Base-by-base conservation (phyloP, 2,329 filamentous ascomycete species). In the Fusarium nematophilum region DNA sequence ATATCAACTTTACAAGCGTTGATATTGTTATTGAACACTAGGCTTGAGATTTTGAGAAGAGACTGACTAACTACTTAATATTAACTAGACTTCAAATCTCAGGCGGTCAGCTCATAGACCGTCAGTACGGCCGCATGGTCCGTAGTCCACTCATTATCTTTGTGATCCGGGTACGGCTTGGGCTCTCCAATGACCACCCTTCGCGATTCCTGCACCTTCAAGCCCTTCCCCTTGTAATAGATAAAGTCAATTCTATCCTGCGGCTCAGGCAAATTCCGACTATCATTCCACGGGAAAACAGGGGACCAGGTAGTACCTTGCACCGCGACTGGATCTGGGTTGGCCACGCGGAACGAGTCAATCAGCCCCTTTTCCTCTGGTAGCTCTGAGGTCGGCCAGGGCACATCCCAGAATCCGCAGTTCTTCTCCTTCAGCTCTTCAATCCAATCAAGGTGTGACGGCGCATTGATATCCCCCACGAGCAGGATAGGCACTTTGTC, bases 161-260 rank as follows among this genome's bases (percentile, higher is more conserved):
- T 43, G 34, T 77, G 69, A 46, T 75, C 57, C 1, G 77, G 77
- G 39, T 67, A 48, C 3, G 73, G 59, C 43, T 63, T 69, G 0
- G 76, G 76, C 2, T 69, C 61, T 3, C 77, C 77, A 0, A 73
- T 69, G 1, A 79, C 63, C 1, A 73, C 17, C 0, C 61, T 62
- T 6, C 68, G 56, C 1, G 76, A 76, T n/a, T 63, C 65, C 0
- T 72, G 27, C 0, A 74, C 70, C 26, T 65, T 66, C 3, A 79
- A 53, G 1, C 49, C 45, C 38, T 64, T 64, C 1, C 76, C 76
- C 53, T 74, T 75, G 65, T 77, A 70, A 29, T 78, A 78, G 17
- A 79, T 71, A 48, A 79, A 79, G 59, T 79, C 77, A 27, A 80
- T 79, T 11, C 78, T 59, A 48, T 79, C 78, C 39, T 73, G 63